phyloP scores from a whole-genome alignment of 768 basidiomycete species.

The Chiua virens region DNA sequence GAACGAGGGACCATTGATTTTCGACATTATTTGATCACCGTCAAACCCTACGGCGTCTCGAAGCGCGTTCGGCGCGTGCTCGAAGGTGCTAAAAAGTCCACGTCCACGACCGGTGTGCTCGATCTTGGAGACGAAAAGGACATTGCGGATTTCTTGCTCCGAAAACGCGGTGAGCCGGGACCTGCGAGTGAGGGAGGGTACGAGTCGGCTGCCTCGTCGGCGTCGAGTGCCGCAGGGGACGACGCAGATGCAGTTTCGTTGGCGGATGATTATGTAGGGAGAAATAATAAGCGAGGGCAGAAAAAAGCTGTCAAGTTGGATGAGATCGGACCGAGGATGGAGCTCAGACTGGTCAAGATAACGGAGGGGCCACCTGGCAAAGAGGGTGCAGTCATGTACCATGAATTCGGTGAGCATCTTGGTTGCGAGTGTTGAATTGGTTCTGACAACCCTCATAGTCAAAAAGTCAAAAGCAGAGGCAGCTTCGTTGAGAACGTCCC shows the following conservation, averaged over 20 bases:
- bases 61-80: conserved; percentile 86
- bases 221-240: conserved; percentile 81
- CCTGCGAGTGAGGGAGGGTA: conserved; percentile 64
- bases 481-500: conserved; percentile 63
- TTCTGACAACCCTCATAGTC: conserved; percentile 47
- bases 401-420: conserved; percentile 77
- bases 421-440: background rate
- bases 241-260: conserved; percentile 79
- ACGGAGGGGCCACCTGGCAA: conserved; percentile 92
- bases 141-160: conserved; percentile 90
- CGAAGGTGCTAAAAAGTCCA: conserved; percentile 49
- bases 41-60: conserved; percentile 93
- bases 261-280: conserved; percentile 91
- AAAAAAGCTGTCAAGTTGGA: conserved; percentile 89
- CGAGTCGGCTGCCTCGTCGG: conserved; percentile 78
- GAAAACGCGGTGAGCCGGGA: conserved; percentile 60
- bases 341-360: conserved; percentile 90
- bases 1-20: conserved; percentile 86
- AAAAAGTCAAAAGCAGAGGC: conserved; percentile 85
- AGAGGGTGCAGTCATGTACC: conserved; percentile 91
- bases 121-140: conserved; percentile 91
- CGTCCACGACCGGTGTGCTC: conserved; percentile 45
- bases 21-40: conserved; percentile 93
- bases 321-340: conserved; percentile 95
- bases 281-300: conserved; percentile 91